Evolutionary conservation across 495 filamentous ascomycete genomes (phyloP).

Genomic region (Tuber magnatum): DNA sequence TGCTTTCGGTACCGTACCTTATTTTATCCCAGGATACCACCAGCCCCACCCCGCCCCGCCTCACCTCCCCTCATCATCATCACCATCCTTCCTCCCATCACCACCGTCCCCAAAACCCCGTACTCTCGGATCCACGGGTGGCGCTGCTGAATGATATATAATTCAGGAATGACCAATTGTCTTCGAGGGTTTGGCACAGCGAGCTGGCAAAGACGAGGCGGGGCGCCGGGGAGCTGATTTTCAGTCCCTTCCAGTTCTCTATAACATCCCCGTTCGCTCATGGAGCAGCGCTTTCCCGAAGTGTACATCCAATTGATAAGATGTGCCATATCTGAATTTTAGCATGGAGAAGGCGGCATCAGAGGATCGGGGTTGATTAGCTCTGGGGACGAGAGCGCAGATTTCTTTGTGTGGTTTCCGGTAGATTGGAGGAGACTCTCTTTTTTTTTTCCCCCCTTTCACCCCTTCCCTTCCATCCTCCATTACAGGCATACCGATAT

Average conservation of each 20-base stretch:
- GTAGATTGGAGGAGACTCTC: not conserved
- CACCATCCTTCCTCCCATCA: not conserved
- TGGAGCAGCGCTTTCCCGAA: not conserved
- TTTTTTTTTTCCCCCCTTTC: not conserved
- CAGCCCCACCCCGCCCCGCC: not conserved
- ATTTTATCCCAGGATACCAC: not conserved
- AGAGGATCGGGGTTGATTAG: conserved; percentile 13
- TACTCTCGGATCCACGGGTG: not conserved
- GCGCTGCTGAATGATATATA: not conserved
- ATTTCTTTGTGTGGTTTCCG: conserved; percentile 14
- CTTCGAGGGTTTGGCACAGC: conserved; percentile 16
- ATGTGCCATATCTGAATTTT: conserved; percentile 33
- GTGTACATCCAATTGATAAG: conserved; percentile 3
- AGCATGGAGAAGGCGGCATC: conserved; percentile 11
- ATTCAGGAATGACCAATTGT: not conserved
- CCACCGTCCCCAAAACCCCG: not conserved
- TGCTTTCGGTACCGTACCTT: not conserved
- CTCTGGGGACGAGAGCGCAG: not conserved
- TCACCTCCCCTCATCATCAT: not conserved
- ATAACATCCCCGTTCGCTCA: not conserved
- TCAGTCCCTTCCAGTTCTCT: not conserved
- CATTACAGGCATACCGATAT: too few relatives aligned
- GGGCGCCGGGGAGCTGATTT: not conserved
- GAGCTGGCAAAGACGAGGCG: conserved; percentile 15
- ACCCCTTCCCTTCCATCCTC: not conserved